Evolutionary conservation across 805 yeast species (phyloP), one percentile per base, ranked within the genome.

Genomic region (Kazachstania psychrophila): DNA sequence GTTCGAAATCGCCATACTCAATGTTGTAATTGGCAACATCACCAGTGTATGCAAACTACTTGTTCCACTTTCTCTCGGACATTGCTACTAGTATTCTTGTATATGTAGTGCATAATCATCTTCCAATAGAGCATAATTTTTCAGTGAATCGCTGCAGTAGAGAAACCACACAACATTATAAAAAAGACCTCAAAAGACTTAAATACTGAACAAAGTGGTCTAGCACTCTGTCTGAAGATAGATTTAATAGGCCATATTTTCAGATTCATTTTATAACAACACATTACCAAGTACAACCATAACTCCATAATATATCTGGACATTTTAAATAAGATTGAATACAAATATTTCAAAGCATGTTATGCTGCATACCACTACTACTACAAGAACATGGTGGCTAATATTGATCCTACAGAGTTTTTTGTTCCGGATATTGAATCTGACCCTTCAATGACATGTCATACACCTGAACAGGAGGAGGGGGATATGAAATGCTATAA

Each of bases 11-110:
- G 2, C 35, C 29, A 17, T 28, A 34, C 15, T 34, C 32, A 12
- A 34, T 20, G 15, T 29, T 29, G 23, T 29, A 18, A n/a, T 29
- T 29, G 9, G 32, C 32, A 16, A 29, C 32, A 34, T 34, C 37
- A 2, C 37, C 37, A 3, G 30, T 34, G 24, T 34, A 34, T 16
- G 37, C 37, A 6, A 34, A 17, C 16, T 34, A 34, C 31, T 34
- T 34, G 17, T 28, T 28, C 27, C 27, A 24, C 27, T 24, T 7
- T n/a, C 14, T 24, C 13, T 24, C 13, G 6, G 27, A n/a, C 27
- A 24, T 24, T n/a, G 9, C 12, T 12, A 6, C 12, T 24, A 6
- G 6, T 24, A 10, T n/a, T 11, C 12, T 8, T 24, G 27, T 11
- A 24, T 24, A 6, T 24, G 12, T 6, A 8, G 12, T 24, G 27